These are phyloP conservation scores for Diaporthe ilicicola DNA, from an alignment of 2,329 filamentous ascomycete species.

Conservation along the genomic window DNA sequence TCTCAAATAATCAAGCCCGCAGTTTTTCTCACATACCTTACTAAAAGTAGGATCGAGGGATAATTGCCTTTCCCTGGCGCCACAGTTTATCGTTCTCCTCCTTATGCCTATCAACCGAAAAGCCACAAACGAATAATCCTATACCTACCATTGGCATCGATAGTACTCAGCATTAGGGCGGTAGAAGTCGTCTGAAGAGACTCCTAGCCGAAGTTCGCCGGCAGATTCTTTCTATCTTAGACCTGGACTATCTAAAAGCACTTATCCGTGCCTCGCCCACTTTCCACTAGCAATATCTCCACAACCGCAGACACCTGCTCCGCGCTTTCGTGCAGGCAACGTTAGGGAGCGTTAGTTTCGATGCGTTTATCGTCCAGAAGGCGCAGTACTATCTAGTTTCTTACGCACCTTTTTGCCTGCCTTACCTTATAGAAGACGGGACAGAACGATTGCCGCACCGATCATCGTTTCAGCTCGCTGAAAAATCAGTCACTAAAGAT, in stretches of 20 bases:
- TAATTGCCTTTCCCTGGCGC: too few relatives aligned
- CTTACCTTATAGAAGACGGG: background rate
- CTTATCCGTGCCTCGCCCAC: conserved; percentile 40
- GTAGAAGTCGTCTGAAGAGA: conserved; percentile 17
- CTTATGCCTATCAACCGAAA: too few relatives aligned
- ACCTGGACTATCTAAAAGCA: conserved; percentile 34
- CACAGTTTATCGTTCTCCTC: too few relatives aligned
- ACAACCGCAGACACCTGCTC: conserved; percentile 37
- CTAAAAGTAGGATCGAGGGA: too few relatives aligned
- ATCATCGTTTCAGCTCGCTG: background rate
- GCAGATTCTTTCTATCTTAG: conserved; percentile 36
- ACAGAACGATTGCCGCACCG: background rate
- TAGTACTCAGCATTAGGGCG: too few relatives aligned
- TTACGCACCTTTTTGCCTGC: too few relatives aligned
- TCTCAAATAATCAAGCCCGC: too few relatives aligned
- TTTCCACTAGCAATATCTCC: conserved; percentile 39
- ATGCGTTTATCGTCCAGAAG: conserved; percentile 28
- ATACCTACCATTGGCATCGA: too few relatives aligned
- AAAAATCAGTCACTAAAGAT: background rate
- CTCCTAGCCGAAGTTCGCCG: conserved; percentile 40
- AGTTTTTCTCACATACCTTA: too few relatives aligned
- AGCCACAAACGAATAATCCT: too few relatives aligned
- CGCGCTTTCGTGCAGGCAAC: conserved; percentile 32
- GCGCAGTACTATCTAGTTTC: background rate
- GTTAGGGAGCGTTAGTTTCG: conserved; percentile 33